Evolutionary conservation across 225 moss, liverwort and hornwort species (phyloP).

Genomic region (Pleurozium schreberi): DNA sequence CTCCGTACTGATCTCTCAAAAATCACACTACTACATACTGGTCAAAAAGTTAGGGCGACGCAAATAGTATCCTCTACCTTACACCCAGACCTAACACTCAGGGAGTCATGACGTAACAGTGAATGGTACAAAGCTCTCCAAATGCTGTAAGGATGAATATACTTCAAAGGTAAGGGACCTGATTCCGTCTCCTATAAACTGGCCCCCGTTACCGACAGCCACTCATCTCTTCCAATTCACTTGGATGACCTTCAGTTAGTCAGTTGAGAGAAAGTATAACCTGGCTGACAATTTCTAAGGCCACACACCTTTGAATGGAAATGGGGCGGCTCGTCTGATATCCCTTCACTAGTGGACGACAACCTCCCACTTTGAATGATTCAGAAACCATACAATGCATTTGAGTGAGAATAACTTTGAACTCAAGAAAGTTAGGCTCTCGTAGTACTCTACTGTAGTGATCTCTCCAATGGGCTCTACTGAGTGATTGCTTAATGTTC

Average conservation of each 20-base stretch:
- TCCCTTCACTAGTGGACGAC: neutral
- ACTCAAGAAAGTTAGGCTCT: neutral
- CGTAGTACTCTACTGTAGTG: no score
- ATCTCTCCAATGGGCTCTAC: neutral
- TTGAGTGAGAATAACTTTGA: neutral
- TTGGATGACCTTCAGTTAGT: neutral
- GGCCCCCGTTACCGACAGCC: neutral
- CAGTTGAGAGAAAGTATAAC: neutral
- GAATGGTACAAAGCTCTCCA: neutral
- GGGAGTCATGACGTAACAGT: neutral
- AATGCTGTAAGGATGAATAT: neutral
- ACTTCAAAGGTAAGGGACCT: neutral
- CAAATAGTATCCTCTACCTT: neutral
- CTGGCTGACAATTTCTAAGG: neutral
- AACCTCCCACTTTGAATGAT: neutral
- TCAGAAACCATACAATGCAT: neutral
- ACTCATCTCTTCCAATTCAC: neutral
- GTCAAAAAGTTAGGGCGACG: neutral
- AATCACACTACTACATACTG: neutral
- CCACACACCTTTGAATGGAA: neutral
- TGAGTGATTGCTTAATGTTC: neutral
- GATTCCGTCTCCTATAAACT: neutral
- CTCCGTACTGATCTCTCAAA: neutral
- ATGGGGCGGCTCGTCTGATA: neutral
- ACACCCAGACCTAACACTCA: neutral